Evolutionary conservation across 352 stramenopile species (phyloP).

Genomic region (Globisporangium viniferum): DNA sequence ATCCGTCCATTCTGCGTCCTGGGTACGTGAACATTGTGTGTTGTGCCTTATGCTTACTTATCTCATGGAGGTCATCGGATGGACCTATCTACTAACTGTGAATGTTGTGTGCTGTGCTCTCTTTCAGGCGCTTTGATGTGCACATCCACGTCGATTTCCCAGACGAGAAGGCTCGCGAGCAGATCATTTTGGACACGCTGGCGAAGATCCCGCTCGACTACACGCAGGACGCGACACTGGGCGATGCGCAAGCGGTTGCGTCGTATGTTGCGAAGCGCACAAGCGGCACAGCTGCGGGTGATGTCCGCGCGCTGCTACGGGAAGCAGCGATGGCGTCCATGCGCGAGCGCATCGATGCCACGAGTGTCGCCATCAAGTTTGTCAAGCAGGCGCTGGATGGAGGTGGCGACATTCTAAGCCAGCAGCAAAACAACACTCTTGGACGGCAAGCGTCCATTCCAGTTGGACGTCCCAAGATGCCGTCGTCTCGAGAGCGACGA

Average conservation of each 20-base stretch:
- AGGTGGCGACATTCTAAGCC: conserved; percentile 4
- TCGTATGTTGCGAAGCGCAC: conserved; percentile 53
- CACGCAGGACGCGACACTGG: conserved; percentile 25
- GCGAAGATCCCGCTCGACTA: conserved; percentile 57
- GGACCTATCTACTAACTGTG: background rate
- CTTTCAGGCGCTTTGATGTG: conserved; percentile 70
- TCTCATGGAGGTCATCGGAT: background rate
- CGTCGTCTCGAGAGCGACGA: conserved; percentile 3
- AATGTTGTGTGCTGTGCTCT: background rate
- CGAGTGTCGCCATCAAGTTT: conserved; percentile 37
- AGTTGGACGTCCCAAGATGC: conserved; percentile 1
- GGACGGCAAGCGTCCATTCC: background rate
- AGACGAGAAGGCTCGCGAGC: conserved; percentile 41
- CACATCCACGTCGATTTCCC: conserved; percentile 70
- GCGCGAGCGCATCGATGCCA: conserved; percentile 51
- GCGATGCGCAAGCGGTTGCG: conserved; percentile 35
- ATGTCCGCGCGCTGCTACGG: conserved; percentile 63
- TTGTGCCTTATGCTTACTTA: background rate
- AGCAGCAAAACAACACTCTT: background rate
- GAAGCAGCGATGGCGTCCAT: conserved; percentile 78
- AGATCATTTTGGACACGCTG: conserved; percentile 52
- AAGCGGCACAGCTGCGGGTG: conserved; percentile 45
- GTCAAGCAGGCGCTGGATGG: conserved; percentile 26
- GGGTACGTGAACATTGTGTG: conserved; percentile 37
- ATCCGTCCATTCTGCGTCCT: conserved; percentile 83